Evolutionary conservation across 1,284 basidiomycete genomes (phyloP).

Genomic region (Phaffia rhodozyma): DNA sequence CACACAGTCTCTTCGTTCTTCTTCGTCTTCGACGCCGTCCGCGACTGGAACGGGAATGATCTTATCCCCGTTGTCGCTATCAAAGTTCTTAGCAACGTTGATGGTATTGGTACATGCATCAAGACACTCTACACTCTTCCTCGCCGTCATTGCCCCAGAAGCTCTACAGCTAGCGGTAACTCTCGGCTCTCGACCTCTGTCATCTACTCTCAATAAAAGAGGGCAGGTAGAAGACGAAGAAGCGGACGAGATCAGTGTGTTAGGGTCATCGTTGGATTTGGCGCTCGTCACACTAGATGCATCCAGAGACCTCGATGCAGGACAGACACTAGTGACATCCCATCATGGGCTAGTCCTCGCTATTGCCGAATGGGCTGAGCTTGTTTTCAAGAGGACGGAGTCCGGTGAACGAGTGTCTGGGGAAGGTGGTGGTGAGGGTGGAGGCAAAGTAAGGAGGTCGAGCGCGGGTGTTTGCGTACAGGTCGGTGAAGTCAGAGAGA

Average conservation of each 20-base stretch:
- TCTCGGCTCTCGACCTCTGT: constrained; percentile 50
- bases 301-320: constrained; percentile 60
- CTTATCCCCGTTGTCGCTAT: constrained; percentile 58
- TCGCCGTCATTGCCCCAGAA: constrained; percentile 64
- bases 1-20: constrained; percentile 45
- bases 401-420: constrained; percentile 50
- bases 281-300: constrained; percentile 63
- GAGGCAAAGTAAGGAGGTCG: constrained; percentile 45
- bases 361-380: constrained; percentile 64
- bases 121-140: constrained; percentile 63
- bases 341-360: constrained; percentile 58
- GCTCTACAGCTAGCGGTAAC: constrained; percentile 68
- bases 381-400: constrained; percentile 54
- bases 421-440: constrained; percentile 44
- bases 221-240: constrained; percentile 33
- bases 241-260: constrained; percentile 51
- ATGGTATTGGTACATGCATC: constrained; percentile 70
- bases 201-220: neutral
- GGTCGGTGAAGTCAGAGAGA: constrained; percentile 59
- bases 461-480: constrained; percentile 71
- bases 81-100: constrained; percentile 62
- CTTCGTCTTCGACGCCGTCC: constrained; percentile 41
- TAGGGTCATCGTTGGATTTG: constrained; percentile 62
- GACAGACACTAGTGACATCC: constrained; percentile 60
- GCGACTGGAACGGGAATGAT: constrained; percentile 68